Evolutionary conservation across 257 asterid genomes (phyloP), one percentile per base, ranked within the genome.

Genomic region (Ocimum tenuiflorum): DNA sequence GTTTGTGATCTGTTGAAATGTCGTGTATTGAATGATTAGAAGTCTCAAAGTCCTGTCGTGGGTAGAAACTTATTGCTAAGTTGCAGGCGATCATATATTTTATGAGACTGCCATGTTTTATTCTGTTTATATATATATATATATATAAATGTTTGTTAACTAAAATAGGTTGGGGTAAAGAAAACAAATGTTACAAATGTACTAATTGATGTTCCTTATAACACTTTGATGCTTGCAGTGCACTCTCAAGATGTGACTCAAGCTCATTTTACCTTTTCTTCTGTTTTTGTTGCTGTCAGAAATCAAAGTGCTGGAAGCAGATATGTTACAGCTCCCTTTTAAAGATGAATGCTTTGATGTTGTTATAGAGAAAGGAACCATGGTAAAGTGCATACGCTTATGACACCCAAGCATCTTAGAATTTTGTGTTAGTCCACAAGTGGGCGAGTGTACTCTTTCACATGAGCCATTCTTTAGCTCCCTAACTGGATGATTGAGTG

Each of bases 331-430:
- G 77, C 88, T 92, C 57, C 97, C 99, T 46, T 89, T 92, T 73
- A 88, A 71, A 20, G 80, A 86, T 59, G 95, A 77, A 68, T 78
- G 83, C 69, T 89, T 89, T 78, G 99, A 89, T 67, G 94, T 89
- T 63, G 90, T 92, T 72, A 72, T 92, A 79, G 99, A 92, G 91
- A 92, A 92, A 77, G 99, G 99, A 80, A 88, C 95, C 65, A 92
- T 92, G 97, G 99, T 92, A 92, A 68, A 49, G 13, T 73, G 9
- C 33, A 41, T 60, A 13, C 42, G 3, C 52, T 60, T 39, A 59
- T n/a, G n/a, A 8, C 10, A 43, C 42, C 14, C 31, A 7, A 35
- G 50, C 36, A 11, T 67, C 52, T 52, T 24, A 14, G 52, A 49
- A 75, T 45, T 36, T 54, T 18, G 33, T 35, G 29, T 65, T 58